These are phyloP conservation scores for Parachaetomium inaequale DNA, from an alignment of 495 filamentous ascomycete genomes.

Conservation along the genomic window DNA sequence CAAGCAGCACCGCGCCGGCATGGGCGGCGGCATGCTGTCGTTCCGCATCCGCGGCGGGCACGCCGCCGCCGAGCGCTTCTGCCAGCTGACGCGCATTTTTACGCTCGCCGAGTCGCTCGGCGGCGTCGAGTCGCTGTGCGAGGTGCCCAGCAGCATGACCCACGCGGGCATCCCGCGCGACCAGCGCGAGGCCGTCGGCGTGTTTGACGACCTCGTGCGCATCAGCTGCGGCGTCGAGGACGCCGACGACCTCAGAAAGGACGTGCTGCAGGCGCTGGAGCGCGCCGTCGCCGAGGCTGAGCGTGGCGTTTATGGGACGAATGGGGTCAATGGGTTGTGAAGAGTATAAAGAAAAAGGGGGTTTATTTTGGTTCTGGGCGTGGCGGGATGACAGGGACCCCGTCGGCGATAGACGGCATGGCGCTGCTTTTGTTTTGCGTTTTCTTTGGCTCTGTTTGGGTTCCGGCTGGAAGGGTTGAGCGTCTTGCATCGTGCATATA, in stretches of 20 bases:
- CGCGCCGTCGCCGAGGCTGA: constrained; percentile 56
- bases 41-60: constrained; percentile 93
- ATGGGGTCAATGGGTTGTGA: constrained; percentile 19
- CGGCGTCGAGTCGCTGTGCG: constrained; percentile 87
- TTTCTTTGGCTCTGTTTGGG: neutral
- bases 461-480: neutral
- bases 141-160: constrained; percentile 92
- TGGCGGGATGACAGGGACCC: neutral
- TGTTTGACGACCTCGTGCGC: constrained; percentile 95
- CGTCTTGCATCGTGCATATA: constrained; percentile 6
- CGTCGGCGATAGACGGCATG: constrained; percentile 11
- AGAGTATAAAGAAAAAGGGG: neutral
- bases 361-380: neutral
- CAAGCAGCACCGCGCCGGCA: constrained; percentile 87
- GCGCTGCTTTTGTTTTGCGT: neutral
- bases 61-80: constrained; percentile 84
- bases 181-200: constrained; percentile 83
- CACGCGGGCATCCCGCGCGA: constrained; percentile 91
- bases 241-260: constrained; percentile 72
- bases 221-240: constrained; percentile 95
- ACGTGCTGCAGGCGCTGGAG: constrained; percentile 83
- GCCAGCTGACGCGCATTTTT: constrained; percentile 82
- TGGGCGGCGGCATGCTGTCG: constrained; percentile 96
- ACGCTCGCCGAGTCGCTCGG: constrained; percentile 91
- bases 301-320: constrained; percentile 21